phyloP scores from a whole-genome alignment of 179 eudicot species.

The Silene noctiflora region DNA sequence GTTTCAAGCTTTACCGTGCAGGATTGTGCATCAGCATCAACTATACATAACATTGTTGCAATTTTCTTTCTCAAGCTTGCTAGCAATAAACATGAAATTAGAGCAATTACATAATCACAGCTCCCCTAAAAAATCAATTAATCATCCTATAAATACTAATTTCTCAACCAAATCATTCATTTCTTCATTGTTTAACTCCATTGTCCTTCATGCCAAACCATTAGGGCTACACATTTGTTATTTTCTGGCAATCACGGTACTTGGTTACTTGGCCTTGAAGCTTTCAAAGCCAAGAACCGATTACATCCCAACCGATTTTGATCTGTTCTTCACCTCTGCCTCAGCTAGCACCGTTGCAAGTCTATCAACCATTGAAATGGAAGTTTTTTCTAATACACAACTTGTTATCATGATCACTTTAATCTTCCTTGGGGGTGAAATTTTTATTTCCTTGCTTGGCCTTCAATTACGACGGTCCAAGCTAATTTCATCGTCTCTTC shows the following conservation, averaged over 20 bases:
- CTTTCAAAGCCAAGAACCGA: constrained; percentile 32
- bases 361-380: constrained; percentile 77
- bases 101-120: not conserved
- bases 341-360: constrained; percentile 67
- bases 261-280: constrained; percentile 49
- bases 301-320: constrained; percentile 33
- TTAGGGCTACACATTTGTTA: constrained; percentile 43
- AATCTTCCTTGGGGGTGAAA: constrained; percentile 65
- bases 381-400: constrained; percentile 62
- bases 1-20: not conserved
- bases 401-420: constrained; percentile 45
- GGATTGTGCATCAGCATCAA: no score
- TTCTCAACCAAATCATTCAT: not conserved
- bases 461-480: constrained; percentile 31
- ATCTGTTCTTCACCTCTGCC: constrained; percentile 60
- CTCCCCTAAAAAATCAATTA: not conserved
- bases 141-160: not conserved
- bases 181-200: constrained; percentile 8
- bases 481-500: not conserved
- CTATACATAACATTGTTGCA: not conserved
- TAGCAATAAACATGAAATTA: not conserved
- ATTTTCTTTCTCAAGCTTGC: no score
- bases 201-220: constrained; percentile 21
- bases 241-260: constrained; percentile 34
- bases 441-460: constrained; percentile 48